These are phyloP conservation scores for Solanum paucissectum DNA, from an alignment of 257 asterid species.

Conservation along the genomic window DNA sequence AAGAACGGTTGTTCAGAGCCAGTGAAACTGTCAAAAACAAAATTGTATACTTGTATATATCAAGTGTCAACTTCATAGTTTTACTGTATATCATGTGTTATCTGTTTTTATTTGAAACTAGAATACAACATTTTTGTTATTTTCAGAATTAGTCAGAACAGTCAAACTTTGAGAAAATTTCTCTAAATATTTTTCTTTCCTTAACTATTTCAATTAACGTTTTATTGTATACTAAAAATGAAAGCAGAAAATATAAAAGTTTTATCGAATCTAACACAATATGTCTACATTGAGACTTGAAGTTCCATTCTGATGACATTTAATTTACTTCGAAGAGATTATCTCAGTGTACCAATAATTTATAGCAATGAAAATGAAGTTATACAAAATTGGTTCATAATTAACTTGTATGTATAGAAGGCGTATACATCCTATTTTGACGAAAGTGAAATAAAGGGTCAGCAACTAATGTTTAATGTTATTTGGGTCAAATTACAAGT, in stretches of 20 bases:
- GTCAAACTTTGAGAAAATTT: background rate
- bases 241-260: background rate
- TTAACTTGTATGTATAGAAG: background rate
- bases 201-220: background rate
- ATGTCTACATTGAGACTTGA: background rate
- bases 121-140: background rate
- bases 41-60: background rate
- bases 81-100: background rate
- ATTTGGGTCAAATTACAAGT: background rate
- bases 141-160: background rate
- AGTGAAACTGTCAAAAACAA: background rate
- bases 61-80: background rate
- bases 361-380: background rate
- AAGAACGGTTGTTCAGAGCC: background rate
- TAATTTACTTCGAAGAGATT: background rate
- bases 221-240: background rate
- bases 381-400: background rate
- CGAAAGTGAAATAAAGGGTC: background rate
- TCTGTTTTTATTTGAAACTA: background rate
- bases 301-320: background rate
- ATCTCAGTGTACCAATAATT: background rate
- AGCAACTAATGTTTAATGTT: background rate
- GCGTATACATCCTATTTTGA: background rate
- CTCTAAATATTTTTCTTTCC: background rate
- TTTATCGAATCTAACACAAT: background rate